These are phyloP conservation scores for Antonospora locustae DNA, from an alignment of 371 early-diverging fungal species.

Conservation along the genomic window DNA sequence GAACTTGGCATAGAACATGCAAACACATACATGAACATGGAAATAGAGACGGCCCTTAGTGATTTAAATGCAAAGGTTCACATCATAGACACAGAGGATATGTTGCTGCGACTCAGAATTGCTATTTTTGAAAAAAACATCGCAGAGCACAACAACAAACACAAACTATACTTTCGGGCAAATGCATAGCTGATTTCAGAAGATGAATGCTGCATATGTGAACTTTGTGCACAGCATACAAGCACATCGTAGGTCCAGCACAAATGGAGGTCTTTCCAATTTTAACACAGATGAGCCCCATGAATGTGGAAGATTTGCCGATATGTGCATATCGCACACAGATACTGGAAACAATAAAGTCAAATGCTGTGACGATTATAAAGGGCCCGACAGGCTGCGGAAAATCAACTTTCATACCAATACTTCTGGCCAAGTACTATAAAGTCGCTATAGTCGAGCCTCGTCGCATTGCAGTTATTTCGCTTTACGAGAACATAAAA, in stretches of 20 bases:
- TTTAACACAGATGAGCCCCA: background rate
- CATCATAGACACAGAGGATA: background rate
- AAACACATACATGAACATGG: no score
- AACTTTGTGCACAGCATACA: background rate
- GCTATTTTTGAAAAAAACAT: background rate
- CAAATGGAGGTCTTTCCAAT: background rate
- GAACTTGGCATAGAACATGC: no score
- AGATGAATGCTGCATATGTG: background rate
- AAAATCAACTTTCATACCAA: constrained; percentile 54
- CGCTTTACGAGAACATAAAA: constrained; percentile 36
- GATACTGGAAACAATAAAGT: constrained; percentile 38
- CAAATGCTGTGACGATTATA: constrained; percentile 39
- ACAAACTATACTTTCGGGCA: background rate
- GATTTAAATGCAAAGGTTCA: no score
- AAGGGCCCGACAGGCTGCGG: constrained; percentile 56
- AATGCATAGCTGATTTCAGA: background rate
- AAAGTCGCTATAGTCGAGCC: constrained; percentile 52
- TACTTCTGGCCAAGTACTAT: constrained; percentile 21
- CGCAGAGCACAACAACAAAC: background rate
- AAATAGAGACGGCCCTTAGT: no score
- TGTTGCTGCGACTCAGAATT: no score
- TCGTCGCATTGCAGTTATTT: constrained; percentile 54
- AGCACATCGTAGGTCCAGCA: background rate
- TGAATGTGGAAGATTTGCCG: constrained; percentile 18
- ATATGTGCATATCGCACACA: constrained; percentile 47